These are phyloP conservation scores for Apium graveolens DNA, from an alignment of 129 eudicot genomes.

Conservation along the genomic window DNA sequence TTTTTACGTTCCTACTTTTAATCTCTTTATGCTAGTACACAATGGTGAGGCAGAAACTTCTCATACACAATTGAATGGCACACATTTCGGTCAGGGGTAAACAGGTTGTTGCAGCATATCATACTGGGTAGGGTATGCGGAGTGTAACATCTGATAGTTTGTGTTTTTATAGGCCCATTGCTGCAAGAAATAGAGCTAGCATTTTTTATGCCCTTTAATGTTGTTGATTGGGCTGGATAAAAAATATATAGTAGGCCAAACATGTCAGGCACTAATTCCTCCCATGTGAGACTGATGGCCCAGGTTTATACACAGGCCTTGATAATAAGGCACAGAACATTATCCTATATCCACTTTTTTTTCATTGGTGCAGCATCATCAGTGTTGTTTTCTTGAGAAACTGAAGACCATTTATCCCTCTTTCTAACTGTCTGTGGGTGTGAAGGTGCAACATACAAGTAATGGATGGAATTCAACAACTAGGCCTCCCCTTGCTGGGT, in stretches of 20 bases:
- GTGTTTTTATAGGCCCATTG: too few relatives aligned
- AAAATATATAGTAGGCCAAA: background rate
- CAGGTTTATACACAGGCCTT: background rate
- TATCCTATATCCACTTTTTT: background rate
- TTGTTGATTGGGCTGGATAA: background rate
- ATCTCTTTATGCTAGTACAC: too few relatives aligned
- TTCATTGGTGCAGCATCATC: background rate
- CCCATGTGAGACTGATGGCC: background rate
- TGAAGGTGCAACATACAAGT: constrained; percentile 7
- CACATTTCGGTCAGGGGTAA: too few relatives aligned
- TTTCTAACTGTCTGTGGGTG: background rate
- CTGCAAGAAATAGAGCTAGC: background rate
- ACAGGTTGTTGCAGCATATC: too few relatives aligned
- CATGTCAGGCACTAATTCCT: background rate
- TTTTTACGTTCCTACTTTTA: too few relatives aligned
- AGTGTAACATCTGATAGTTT: too few relatives aligned
- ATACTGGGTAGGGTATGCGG: too few relatives aligned
- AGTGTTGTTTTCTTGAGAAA: background rate
- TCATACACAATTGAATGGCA: too few relatives aligned
- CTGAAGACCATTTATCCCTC: background rate
- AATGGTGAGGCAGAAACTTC: too few relatives aligned
- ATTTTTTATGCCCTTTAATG: background rate
- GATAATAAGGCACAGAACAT: background rate
- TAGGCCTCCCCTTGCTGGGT: constrained; percentile 61
- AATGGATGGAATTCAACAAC: constrained; percentile 72